These are phyloP conservation scores for Manihot esculenta DNA, from an alignment of 441 rosid species.

Conservation along the genomic window DNA sequence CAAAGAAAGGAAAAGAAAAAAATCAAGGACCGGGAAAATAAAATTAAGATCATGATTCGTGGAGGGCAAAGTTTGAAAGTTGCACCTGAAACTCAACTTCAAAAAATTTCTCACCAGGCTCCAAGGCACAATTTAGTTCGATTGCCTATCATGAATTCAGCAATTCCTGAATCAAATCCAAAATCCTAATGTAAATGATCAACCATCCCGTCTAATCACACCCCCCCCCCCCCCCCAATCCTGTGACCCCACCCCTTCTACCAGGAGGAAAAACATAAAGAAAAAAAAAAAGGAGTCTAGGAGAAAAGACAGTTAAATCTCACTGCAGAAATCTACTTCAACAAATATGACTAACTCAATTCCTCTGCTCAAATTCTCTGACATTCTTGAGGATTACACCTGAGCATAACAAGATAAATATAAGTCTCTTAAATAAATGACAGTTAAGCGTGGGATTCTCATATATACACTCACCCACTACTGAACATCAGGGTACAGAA, in stretches of 20 bases:
- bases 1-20: neutral
- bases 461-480: constrained; percentile 4
- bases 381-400: constrained; percentile 33
- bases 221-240: neutral
- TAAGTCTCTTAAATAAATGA: constrained; percentile 25
- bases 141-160: constrained; percentile 5
- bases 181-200: constrained; percentile 13
- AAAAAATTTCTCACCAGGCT: neutral
- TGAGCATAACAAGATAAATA: constrained; percentile 38
- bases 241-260: neutral
- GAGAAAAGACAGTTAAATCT: constrained; percentile 10
- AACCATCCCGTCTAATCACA: constrained; percentile 9
- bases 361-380: constrained; percentile 38
- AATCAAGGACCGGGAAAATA: neutral
- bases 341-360: constrained; percentile 23
- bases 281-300: neutral
- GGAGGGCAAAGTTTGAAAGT: neutral
- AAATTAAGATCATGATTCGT: neutral
- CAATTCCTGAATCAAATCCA: constrained; percentile 20
- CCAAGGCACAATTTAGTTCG: constrained; percentile 4
- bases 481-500: neutral
- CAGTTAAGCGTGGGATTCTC: constrained; percentile 19
- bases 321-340: constrained; percentile 20
- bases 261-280: neutral
- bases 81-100: constrained; percentile 16